phyloP scores from a whole-genome alignment of 202 grass and related monocot species.

The Tripidium arundinaceum region DNA sequence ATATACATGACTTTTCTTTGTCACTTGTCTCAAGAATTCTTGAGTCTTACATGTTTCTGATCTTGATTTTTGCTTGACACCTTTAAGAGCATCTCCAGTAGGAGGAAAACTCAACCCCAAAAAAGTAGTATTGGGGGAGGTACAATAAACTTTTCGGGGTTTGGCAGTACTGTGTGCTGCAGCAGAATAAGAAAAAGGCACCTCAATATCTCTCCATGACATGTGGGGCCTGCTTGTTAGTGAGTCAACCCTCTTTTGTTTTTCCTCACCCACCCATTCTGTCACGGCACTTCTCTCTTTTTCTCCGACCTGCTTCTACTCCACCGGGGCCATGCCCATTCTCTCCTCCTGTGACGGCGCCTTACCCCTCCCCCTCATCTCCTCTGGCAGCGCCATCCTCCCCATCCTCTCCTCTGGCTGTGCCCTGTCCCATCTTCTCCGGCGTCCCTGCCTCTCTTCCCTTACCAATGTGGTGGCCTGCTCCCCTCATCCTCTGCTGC shows the following conservation, averaged over 20 bases:
- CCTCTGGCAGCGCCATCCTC: background rate
- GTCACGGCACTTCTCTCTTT: background rate
- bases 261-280: background rate
- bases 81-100: background rate
- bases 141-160: background rate
- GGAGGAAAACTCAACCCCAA: background rate
- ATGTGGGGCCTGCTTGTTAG: background rate
- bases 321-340: background rate
- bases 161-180: too few species aligned
- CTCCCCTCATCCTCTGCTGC: background rate
- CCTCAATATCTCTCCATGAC: background rate
- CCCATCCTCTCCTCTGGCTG: too few species aligned
- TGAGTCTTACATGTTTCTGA: background rate
- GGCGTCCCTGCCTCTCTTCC: background rate
- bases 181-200: too few species aligned
- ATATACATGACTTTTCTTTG: background rate
- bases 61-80: slow-evolving; percentile 17
- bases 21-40: background rate
- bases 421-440: background rate
- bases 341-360: background rate
- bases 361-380: background rate
- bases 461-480: background rate
- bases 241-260: background rate
- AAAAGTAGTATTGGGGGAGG: background rate
- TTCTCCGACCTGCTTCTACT: background rate